These are phyloP conservation scores for Phytophthora constricta DNA, from an alignment of 352 stramenopile species.

Conservation along the genomic window DNA sequence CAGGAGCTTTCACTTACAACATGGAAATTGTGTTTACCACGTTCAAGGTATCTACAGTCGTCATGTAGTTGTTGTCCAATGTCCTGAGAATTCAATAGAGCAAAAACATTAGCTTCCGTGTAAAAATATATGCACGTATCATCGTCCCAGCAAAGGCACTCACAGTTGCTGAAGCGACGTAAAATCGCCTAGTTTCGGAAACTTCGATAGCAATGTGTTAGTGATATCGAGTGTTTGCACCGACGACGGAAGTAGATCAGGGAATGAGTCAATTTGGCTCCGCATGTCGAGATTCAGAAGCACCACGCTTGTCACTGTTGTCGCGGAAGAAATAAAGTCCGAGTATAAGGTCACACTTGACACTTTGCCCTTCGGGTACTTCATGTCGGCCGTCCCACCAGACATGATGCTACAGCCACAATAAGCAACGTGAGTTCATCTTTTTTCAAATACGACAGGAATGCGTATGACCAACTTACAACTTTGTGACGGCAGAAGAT, in stretches of 20 bases:
- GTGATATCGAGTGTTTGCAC: constrained; percentile 29
- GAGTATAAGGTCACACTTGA: constrained; percentile 29
- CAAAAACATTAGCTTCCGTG: not conserved
- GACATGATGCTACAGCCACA: constrained; percentile 30
- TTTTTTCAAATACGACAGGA: too few species aligned
- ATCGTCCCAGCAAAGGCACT: not conserved
- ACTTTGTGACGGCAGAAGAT: constrained; percentile 25
- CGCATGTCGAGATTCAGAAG: constrained; percentile 35
- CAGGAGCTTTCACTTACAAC: constrained; percentile 18
- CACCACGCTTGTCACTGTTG: constrained; percentile 32
- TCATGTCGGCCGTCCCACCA: constrained; percentile 14
- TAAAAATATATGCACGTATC: too few species aligned
- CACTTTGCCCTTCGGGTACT: constrained; percentile 44
- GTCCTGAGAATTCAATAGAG: constrained; percentile 13
- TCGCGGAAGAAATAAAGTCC: constrained; percentile 29
- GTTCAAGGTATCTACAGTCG: constrained; percentile 23
- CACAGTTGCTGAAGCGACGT: constrained; percentile 30
- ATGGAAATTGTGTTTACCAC: constrained; percentile 29
- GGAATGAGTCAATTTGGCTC: constrained; percentile 14
- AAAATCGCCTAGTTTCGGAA: constrained; percentile 28
- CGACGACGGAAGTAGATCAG: constrained; percentile 23
- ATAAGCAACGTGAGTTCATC: too few species aligned
- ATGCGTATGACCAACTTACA: too few species aligned
- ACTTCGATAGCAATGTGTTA: constrained; percentile 34
- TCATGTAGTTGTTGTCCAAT: constrained; percentile 43